These are phyloP conservation scores for Davidsoniella eucalypti DNA, from an alignment of 2,329 filamentous ascomycete genomes.

Conservation along the genomic window DNA sequence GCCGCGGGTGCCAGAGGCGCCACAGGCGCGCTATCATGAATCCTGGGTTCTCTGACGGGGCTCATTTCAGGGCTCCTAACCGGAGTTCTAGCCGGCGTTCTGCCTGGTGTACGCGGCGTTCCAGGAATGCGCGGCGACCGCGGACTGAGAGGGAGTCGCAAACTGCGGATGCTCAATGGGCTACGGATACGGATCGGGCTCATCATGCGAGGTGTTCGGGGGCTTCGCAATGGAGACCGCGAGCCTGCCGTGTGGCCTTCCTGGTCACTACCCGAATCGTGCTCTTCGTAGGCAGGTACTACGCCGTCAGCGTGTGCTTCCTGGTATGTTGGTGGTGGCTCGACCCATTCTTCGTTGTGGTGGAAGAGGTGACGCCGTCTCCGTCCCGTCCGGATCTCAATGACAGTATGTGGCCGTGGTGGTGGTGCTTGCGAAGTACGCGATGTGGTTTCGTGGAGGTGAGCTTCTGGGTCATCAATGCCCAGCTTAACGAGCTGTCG, in stretches of 20 bases:
- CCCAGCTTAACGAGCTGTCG: slow-evolving; percentile 8
- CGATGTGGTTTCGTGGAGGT: slow-evolving; percentile 7
- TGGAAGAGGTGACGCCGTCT: slow-evolving; percentile 2
- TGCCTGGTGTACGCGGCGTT: slow-evolving; percentile 1
- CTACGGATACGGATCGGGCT: slow-evolving; percentile 5
- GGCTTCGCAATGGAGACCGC: slow-evolving; percentile 1
- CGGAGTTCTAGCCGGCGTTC: slow-evolving; percentile 3
- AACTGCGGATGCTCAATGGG: slow-evolving; percentile 10
- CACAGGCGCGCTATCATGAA: not conserved
- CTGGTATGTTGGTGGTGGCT: slow-evolving; percentile 11
- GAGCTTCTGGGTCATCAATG: slow-evolving; percentile 9
- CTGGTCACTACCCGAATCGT: slow-evolving; percentile 7
- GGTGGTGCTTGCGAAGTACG: not conserved
- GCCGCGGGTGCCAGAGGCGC: too few relatives aligned
- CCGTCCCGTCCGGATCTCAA: slow-evolving; percentile 9
- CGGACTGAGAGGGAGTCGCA: not conserved
- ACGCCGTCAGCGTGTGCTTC: slow-evolving; percentile 12
- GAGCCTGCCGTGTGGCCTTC: not conserved
- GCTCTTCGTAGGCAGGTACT: slow-evolving; percentile 10
- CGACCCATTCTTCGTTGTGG: slow-evolving; percentile 10
- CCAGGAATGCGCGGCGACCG: not conserved
- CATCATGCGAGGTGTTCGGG: slow-evolving; percentile 1
- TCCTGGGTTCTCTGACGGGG: not conserved
- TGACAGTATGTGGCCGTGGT: slow-evolving; percentile 6
- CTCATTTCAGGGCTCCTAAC: not conserved